phyloP scores from a whole-genome alignment of 2,329 filamentous ascomycete species.

The Monosporascus sp. region DNA sequence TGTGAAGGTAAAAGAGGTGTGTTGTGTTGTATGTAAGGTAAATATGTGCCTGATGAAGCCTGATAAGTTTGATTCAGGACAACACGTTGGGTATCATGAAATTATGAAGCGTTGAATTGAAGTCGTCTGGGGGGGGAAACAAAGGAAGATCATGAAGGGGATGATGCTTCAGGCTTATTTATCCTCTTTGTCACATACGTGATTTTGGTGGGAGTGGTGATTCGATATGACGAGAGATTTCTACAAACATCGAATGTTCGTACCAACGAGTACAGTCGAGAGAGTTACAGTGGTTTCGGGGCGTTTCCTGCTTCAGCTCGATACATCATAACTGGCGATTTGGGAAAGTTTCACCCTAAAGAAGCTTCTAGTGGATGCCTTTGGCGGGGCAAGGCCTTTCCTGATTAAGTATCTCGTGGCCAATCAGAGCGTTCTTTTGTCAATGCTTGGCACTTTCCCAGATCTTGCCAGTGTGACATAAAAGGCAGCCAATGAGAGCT shows the following conservation, averaged over 20 bases:
- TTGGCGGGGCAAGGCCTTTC: not conserved
- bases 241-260: not conserved
- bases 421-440: not conserved
- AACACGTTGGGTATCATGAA: not conserved
- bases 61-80: slow-evolving; percentile 1
- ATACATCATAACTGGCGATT: not conserved
- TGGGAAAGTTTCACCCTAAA: not conserved
- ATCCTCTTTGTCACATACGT: not conserved
- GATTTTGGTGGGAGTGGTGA: not conserved
- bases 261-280: not conserved
- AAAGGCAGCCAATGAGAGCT: not conserved
- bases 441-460: not conserved
- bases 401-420: not conserved
- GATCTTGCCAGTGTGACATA: not conserved
- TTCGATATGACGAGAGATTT: not conserved
- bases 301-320: not conserved
- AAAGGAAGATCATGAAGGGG: not conserved
- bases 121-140: not conserved
- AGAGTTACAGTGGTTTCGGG: not conserved
- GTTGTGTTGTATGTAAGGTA: slow-evolving; percentile 9
- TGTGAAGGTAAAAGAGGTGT: slow-evolving; percentile 1
- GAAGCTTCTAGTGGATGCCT: not conserved
- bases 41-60: slow-evolving; percentile 3
- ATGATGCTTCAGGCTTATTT: not conserved
- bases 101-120: not conserved